Evolutionary conservation across 2,329 filamentous ascomycete species (phyloP).

Genomic region (Ceratocystis cacaofunesta): DNA sequence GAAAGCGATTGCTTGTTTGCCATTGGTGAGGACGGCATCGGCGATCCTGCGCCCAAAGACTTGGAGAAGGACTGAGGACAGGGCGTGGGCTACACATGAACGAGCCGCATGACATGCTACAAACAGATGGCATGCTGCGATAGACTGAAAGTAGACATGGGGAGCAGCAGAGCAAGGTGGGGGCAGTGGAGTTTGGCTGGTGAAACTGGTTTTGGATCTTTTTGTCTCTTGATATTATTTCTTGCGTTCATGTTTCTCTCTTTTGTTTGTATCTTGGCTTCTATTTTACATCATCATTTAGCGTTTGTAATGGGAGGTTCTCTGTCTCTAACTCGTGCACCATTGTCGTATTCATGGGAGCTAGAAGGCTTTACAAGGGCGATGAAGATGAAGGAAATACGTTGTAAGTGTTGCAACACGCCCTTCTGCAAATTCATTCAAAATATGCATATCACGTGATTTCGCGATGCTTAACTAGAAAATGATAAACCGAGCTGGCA

Average conservation of each 20-base stretch:
- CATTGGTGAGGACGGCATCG: constrained; percentile 93
- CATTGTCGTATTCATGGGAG: not conserved
- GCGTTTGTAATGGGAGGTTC: not conserved
- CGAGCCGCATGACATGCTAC: not conserved
- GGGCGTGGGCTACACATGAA: not conserved
- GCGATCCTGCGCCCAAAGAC: constrained; percentile 90
- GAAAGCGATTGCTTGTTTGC: constrained; percentile 95
- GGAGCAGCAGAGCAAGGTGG: not conserved
- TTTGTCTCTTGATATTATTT: not conserved
- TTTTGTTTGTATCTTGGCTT: not conserved
- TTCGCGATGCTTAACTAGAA: not conserved
- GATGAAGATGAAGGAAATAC: too few species aligned
- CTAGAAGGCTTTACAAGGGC: too few species aligned
- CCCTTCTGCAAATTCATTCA: not conserved
- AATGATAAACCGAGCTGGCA: not conserved
- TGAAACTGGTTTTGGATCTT: not conserved
- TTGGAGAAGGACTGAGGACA: constrained; percentile 57
- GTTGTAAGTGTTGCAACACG: too few species aligned
- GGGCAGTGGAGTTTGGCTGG: not conserved
- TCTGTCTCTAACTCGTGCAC: not conserved
- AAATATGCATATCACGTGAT: not conserved
- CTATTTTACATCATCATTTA: not conserved
- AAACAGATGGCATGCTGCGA: not conserved
- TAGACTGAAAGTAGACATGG: not conserved
- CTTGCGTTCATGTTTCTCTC: constrained; percentile 1